Conservation (phyloP, 345 rosid genomes). For the Brassica incana region DNA sequence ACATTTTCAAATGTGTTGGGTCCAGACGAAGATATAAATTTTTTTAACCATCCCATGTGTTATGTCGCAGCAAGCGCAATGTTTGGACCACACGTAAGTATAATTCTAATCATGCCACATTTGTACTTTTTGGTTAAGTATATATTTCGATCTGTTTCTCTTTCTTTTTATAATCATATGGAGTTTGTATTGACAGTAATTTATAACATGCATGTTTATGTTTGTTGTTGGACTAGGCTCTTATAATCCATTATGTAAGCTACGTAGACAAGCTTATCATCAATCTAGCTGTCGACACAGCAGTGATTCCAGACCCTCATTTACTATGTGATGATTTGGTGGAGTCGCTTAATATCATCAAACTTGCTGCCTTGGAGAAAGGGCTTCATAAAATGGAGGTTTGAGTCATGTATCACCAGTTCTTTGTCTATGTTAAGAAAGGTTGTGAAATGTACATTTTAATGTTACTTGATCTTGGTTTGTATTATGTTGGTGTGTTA, state of each 20-base stretch:
- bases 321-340: constrained; percentile 51
- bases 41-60: constrained; percentile 52
- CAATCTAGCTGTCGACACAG: constrained; percentile 59
- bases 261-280: constrained; percentile 60
- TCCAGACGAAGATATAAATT: constrained; percentile 55
- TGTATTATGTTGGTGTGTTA: neutral
- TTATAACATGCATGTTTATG: neutral
- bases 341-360: constrained; percentile 53
- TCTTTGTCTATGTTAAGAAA: too few species aligned
- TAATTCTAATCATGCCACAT: neutral
- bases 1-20: constrained; percentile 57
- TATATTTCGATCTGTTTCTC: neutral
- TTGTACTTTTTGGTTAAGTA: neutral
- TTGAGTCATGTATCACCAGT: neutral
- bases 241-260: constrained; percentile 70
- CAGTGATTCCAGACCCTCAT: constrained; percentile 65
- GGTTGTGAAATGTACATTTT: neutral
- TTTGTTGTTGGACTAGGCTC: constrained; percentile 67
- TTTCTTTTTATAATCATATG: neutral
- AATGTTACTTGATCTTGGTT: neutral
- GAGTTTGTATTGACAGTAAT: neutral
- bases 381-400: constrained; percentile 1
- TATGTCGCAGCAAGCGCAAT: constrained; percentile 54
- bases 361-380: constrained; percentile 34
- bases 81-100: constrained; percentile 55